These are phyloP conservation scores for Quercus wislizeni DNA, from an alignment of 306 rosid species.

Conservation along the genomic window DNA sequence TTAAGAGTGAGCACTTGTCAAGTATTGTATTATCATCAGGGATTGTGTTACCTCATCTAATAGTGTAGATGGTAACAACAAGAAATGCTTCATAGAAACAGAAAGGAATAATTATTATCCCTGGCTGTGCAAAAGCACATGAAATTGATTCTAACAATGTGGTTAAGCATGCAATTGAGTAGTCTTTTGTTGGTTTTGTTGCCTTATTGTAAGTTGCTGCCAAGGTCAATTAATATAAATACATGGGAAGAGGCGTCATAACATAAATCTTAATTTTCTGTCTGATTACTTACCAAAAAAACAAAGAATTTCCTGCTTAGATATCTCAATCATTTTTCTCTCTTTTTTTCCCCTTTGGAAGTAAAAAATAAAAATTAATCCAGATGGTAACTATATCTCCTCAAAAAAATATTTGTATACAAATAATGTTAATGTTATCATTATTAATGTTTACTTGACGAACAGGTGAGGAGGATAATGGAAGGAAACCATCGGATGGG, in stretches of 20 bases:
- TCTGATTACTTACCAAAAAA: too few species aligned
- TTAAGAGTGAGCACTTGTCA: neutral
- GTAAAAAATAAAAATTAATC: too few species aligned
- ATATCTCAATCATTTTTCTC: too few species aligned
- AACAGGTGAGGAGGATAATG: constrained; percentile 95
- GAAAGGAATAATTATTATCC: neutral
- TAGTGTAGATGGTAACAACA: neutral
- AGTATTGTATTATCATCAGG: neutral
- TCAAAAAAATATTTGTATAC: neutral
- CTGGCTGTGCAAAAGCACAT: neutral
- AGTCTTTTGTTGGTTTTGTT: neutral
- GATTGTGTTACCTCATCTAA: neutral
- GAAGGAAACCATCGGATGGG: constrained; percentile 99
- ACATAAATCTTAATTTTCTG: neutral
- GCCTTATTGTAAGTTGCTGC: neutral
- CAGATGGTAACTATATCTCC: too few species aligned
- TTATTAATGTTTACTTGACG: constrained; percentile 12
- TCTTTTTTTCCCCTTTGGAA: too few species aligned
- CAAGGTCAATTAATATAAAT: neutral
- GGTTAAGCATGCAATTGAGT: neutral
- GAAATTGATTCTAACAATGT: neutral
- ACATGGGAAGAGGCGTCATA: neutral
- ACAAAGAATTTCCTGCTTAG: too few species aligned
- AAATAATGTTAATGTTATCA: constrained; percentile 16
- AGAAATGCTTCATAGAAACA: neutral